Base-by-base conservation (phyloP, 805 yeast species). In the Lipomyces sp. region DNA sequence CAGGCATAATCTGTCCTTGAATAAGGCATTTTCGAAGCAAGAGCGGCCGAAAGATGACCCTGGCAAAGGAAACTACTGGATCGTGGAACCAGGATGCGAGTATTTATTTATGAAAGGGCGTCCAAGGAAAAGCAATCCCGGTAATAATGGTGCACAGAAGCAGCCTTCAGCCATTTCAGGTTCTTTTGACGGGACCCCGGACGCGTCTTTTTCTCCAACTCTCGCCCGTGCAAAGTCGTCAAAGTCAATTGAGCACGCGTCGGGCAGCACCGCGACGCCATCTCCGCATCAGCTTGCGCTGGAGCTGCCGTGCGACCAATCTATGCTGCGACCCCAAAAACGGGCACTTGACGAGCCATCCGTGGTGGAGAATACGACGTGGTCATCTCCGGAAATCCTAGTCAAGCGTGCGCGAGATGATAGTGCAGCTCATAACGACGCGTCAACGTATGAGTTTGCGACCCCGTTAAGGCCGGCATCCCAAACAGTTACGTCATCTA, bases 11-110 rank as follows among this genome's bases (percentile, higher is more conserved):
- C 81, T 94, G 37, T 92, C 97, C 11, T 83, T 94, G 73, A 95
- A 94, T 78, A 95, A 95, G 75, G 97, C 98, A 0, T 94, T 94
- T 75, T 83, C 89, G 59, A 94, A 94, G 78, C 88, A 95, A 30
- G 97, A 90, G 71, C 89, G 93, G 76, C 93, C 97, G 11, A 89
- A 90, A 72, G 75, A 73, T 53, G 82, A 79, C 54, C 82, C 83
- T 3, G 83, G 83, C 5, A 80, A 80, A 73, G 95, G 95, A 39
- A 97, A 93, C 79, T 94, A 89, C 77, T 94, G 99, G 99, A 86
- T 89, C 72, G 90, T 94, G 60, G 90, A 88, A 68, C 81, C 85
- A n/a, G 97, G 96, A 4, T 85, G 82, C 74, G 97, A 93, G 76
- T 85, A 86, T 72, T 90, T 88, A 75, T 94, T 94, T 73, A 82